A percentile compares a stretch with the other conserved stretches of the same genome.
Evolutionary conservation across 371 early-diverging fungal genomes (phyloP).

Genomic region (Mortierella sp.): DNA sequence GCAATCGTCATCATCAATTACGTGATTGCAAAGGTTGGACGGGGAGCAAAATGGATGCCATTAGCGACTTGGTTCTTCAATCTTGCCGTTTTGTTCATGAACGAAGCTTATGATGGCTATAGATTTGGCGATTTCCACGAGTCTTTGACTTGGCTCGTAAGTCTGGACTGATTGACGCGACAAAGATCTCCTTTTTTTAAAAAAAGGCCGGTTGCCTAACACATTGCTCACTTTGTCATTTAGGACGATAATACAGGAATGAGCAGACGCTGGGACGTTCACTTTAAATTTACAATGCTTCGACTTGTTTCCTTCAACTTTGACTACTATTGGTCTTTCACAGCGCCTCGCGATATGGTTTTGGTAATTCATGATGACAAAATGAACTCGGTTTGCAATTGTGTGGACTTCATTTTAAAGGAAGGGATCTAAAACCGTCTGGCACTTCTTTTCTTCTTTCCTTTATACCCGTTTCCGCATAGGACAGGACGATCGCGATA

Average conservation of each 20-base stretch:
- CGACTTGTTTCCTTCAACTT: conserved; percentile 92
- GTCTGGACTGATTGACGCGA: not conserved
- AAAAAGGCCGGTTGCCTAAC: too few species aligned
- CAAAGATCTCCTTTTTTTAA: not conserved
- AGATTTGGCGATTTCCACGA: conserved; percentile 69
- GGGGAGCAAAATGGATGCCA: conserved; percentile 71
- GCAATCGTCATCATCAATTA: conserved; percentile 74
- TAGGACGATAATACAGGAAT: conserved; percentile 75
- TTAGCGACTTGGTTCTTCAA: conserved; percentile 84
- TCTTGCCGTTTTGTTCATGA: conserved; percentile 79
- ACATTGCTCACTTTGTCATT: not conserved
- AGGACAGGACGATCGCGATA: not conserved
- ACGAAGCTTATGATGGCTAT: conserved; percentile 81
- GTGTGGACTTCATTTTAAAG: too few species aligned
- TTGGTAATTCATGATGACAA: not conserved
- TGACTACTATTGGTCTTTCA: conserved; percentile 90
- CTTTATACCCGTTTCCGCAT: not conserved
- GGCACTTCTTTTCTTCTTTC: too few species aligned
- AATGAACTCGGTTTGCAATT: too few species aligned
- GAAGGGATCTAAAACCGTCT: too few species aligned
- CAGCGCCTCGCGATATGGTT: conserved; percentile 31
- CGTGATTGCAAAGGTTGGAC: conserved; percentile 64
- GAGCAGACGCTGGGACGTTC: conserved; percentile 86
- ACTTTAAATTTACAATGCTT: conserved; percentile 92
- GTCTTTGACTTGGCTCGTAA: conserved; percentile 78